Percentiles rank a stretch among this genome's conserved stretches.
These are phyloP conservation scores for Paecilomyces variotii DNA, from an alignment of 2,329 filamentous ascomycete genomes.

Conservation along the genomic window DNA sequence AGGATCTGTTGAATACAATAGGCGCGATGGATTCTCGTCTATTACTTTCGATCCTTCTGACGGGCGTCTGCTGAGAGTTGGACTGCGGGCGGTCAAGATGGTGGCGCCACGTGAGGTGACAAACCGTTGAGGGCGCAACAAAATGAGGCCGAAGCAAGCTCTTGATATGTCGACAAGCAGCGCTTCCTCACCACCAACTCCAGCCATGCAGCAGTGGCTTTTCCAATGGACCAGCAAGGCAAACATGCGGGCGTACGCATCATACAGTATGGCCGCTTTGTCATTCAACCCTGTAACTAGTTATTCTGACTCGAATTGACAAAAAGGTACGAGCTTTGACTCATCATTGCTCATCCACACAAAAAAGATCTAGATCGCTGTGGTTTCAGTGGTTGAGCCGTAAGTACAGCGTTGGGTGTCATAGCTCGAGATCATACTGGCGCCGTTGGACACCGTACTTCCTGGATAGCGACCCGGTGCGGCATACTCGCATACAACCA, in stretches of 20 bases:
- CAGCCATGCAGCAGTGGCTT: neutral
- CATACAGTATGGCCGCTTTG: neutral
- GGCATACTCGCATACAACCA: neutral
- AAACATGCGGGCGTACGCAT: neutral
- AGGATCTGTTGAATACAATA: neutral
- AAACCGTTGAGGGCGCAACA: neutral
- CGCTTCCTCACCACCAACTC: neutral
- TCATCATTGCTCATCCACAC: neutral
- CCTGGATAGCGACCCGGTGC: neutral
- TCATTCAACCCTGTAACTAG: neutral
- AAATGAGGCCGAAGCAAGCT: neutral
- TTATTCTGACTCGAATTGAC: neutral
- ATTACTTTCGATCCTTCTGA: neutral
- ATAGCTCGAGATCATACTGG: neutral
- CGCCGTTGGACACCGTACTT: neutral
- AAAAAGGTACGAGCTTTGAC: neutral
- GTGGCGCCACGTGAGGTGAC: neutral
- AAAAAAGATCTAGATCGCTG: neutral
- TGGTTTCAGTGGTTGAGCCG: neutral
- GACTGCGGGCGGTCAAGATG: constrained; percentile 1
- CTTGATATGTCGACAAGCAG: neutral
- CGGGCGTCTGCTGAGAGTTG: neutral
- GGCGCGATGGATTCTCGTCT: neutral
- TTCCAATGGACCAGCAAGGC: neutral
- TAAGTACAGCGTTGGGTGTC: too few species aligned